Conservation (phyloP, 495 filamentous ascomycete genomes). For the Neurospora sp. region DNA sequence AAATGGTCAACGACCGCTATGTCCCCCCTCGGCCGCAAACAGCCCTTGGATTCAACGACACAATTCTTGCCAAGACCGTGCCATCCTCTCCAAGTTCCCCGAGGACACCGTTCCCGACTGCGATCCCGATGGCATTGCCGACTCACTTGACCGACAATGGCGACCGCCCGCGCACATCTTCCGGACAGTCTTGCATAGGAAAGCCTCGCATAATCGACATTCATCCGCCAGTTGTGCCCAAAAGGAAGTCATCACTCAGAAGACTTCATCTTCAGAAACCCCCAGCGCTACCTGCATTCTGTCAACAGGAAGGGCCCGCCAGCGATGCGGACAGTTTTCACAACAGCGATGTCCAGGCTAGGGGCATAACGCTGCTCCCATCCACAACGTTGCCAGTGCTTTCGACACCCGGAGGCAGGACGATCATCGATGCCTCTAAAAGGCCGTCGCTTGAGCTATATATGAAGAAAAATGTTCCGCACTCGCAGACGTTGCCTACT, state of each 20-base stretch:
- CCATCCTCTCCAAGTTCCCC: neutral
- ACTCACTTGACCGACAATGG: neutral
- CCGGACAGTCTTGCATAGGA: constrained; percentile 1
- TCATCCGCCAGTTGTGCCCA: constrained; percentile 10
- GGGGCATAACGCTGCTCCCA: neutral
- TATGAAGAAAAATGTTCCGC: neutral
- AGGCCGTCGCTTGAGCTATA: constrained; percentile 6
- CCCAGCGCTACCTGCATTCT: neutral
- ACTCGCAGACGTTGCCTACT: neutral
- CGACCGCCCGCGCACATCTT: constrained; percentile 10
- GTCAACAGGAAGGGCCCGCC: neutral
- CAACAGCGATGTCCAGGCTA: neutral
- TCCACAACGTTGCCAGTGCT: constrained; percentile 1
- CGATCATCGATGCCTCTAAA: constrained; percentile 14
- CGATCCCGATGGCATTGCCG: neutral
- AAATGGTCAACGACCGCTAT: neutral
- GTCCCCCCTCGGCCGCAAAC: neutral
- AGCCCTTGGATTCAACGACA: neutral
- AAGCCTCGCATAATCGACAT: constrained; percentile 18
- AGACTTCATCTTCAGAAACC: neutral
- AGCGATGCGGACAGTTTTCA: neutral
- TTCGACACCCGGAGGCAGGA: constrained; percentile 9
- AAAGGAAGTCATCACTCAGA: constrained; percentile 9
- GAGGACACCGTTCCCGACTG: neutral
- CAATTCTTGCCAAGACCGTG: neutral